phyloP scores from a whole-genome alignment of 371 early-diverging fungal species.

The Lichtheimia corymbifera region DNA sequence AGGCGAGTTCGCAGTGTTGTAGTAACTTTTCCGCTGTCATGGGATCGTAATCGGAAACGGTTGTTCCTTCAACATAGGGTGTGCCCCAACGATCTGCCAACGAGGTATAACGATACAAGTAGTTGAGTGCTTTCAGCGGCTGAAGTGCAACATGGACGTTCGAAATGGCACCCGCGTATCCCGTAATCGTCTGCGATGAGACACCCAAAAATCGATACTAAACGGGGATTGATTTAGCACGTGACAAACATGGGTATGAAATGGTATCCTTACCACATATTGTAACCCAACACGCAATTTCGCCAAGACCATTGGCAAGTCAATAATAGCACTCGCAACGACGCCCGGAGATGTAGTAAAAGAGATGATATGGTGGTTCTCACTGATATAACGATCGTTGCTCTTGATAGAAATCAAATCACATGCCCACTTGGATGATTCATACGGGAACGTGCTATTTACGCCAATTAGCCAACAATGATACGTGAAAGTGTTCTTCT shows the following conservation, averaged over 20 bases:
- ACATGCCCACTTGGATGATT: slow-evolving; percentile 77
- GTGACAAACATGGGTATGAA: too few species aligned
- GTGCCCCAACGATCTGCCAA: slow-evolving; percentile 39
- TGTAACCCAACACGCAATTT: slow-evolving; percentile 42
- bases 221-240: neutral
- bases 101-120: slow-evolving; percentile 49
- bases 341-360: slow-evolving; percentile 74
- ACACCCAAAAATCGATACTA: slow-evolving; percentile 53
- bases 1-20: slow-evolving; percentile 34
- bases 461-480: neutral
- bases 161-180: slow-evolving; percentile 55
- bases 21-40: slow-evolving; percentile 29
- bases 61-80: slow-evolving; percentile 36
- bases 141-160: slow-evolving; percentile 54
- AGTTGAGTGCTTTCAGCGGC: slow-evolving; percentile 39
- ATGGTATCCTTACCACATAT: slow-evolving; percentile 35
- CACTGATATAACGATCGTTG: slow-evolving; percentile 45
- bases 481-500: neutral
- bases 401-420: slow-evolving; percentile 62
- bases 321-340: slow-evolving; percentile 66
- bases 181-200: slow-evolving; percentile 59
- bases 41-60: slow-evolving; percentile 29
- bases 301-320: slow-evolving; percentile 48
- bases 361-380: slow-evolving; percentile 33
- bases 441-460: slow-evolving; percentile 63